Percentiles rank a stretch among this genome's conserved stretches.
Evolutionary conservation across 495 filamentous ascomycete species (phyloP).

Genomic region (Letharia columbiana): DNA sequence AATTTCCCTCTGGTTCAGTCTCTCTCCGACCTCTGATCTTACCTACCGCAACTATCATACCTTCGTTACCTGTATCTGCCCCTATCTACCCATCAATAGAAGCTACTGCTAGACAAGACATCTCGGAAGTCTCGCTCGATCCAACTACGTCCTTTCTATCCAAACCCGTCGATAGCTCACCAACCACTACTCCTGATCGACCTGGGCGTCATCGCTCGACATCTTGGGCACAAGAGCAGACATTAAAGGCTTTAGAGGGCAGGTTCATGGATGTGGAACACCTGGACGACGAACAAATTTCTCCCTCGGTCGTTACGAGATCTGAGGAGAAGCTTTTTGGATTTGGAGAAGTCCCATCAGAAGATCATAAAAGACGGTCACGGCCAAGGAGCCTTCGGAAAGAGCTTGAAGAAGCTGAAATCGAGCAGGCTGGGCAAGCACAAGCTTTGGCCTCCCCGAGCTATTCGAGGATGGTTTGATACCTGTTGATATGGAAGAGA

Average conservation of each 20-base stretch:
- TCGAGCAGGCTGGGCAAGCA: background rate
- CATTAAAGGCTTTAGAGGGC: conserved; percentile 29
- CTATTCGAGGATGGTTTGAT: conserved; percentile 14
- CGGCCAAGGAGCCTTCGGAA: conserved; percentile 22
- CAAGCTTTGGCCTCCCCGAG: background rate
- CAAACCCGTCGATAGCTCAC: conserved; percentile 15
- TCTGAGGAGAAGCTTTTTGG: conserved; percentile 16
- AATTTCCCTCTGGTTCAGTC: conserved; percentile 32
- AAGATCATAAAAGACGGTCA: conserved; percentile 11
- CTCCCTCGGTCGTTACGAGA: background rate
- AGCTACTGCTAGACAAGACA: conserved; percentile 11
- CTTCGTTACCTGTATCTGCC: conserved; percentile 26
- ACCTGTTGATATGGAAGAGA: background rate
- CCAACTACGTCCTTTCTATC: conserved; percentile 24
- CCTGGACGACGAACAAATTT: background rate
- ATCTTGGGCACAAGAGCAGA: conserved; percentile 25
- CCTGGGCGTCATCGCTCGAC: conserved; percentile 13
- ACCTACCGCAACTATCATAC: conserved; percentile 20
- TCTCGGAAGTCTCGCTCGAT: conserved; percentile 21
- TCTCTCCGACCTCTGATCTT: conserved; percentile 34
- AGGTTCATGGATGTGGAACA: conserved; percentile 7
- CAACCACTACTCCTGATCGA: conserved; percentile 21
- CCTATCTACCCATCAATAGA: conserved; percentile 22
- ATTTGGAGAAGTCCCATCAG: conserved; percentile 19
- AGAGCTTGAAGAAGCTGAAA: conserved; percentile 22